These are phyloP conservation scores for Hyphopichia pseudoburtonii DNA, from an alignment of 1,139 yeast species.

Conservation along the genomic window DNA sequence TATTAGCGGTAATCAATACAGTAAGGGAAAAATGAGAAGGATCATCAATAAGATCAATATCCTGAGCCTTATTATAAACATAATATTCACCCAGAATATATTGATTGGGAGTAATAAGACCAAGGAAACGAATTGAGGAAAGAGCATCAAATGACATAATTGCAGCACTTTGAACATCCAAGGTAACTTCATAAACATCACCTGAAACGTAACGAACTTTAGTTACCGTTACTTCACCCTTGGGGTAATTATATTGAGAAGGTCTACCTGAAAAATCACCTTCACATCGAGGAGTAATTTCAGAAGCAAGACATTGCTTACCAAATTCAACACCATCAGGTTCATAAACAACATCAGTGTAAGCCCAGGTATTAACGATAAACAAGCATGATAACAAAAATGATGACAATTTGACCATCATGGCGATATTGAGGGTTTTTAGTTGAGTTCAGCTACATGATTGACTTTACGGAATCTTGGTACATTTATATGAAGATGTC, in stretches of 20 bases:
- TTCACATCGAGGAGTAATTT: not conserved
- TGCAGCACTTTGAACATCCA: not conserved
- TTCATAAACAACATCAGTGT: not conserved
- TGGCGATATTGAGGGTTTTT: too few species aligned
- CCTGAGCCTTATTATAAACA: not conserved
- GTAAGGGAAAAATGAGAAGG: not conserved
- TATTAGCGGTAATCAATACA: not conserved
- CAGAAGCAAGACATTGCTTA: not conserved
- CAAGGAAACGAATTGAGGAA: not conserved
- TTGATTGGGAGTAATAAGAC: not conserved
- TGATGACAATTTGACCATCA: too few species aligned
- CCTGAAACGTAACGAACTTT: not conserved
- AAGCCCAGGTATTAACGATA: too few species aligned
- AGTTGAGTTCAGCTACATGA: too few species aligned
- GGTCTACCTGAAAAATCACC: not conserved
- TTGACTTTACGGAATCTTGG: too few species aligned
- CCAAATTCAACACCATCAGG: not conserved
- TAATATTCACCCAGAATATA: not conserved
- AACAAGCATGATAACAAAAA: too few species aligned
- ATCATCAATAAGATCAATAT: not conserved
- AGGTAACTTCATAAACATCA: slow-evolving; percentile 1
- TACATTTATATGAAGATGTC: too few species aligned
- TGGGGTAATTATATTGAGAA: not conserved
- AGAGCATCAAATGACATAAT: slow-evolving; percentile 1
- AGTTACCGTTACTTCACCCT: not conserved